Evolutionary conservation across 495 filamentous ascomycete genomes (phyloP).

Genomic region (Penicillium paradoxum): DNA sequence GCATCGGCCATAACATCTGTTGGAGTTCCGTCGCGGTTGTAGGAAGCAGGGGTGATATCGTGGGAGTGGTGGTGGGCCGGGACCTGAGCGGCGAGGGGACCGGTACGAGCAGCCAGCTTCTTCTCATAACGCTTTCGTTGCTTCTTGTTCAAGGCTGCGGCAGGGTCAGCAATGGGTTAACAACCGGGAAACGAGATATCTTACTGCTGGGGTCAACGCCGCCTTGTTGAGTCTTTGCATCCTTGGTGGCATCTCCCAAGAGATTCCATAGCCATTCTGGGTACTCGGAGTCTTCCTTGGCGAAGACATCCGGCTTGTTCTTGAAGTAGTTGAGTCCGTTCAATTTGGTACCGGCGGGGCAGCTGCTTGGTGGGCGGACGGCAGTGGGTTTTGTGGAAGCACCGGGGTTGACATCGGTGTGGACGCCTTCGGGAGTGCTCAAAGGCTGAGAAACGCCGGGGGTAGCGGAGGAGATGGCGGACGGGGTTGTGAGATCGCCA

Average conservation of each 20-base stretch:
- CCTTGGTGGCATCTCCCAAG: conserved; percentile 49
- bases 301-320: conserved; percentile 63
- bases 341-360: conserved; percentile 65
- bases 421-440: conserved; percentile 36
- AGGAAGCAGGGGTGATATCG: conserved; percentile 64
- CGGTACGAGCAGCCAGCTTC: conserved; percentile 58
- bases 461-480: conserved; percentile 40
- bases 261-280: conserved; percentile 87
- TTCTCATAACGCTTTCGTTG: conserved; percentile 60
- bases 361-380: conserved; percentile 42
- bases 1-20: conserved; percentile 28
- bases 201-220: conserved; percentile 56
- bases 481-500: conserved; percentile 34
- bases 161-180: conserved; percentile 6
- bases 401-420: conserved; percentile 26
- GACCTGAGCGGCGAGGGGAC: conserved; percentile 65
- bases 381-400: conserved; percentile 23
- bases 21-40: conserved; percentile 29
- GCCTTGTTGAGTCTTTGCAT: conserved; percentile 31
- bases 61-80: conserved; percentile 79
- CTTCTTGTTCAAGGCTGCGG: conserved; percentile 47
- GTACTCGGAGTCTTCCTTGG: conserved; percentile 78
- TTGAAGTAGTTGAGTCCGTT: conserved; percentile 87
- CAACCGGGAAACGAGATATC: conserved; percentile 23
- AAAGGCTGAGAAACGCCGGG: conserved; percentile 45